phyloP scores from a whole-genome alignment of 2,329 filamentous ascomycete species.

The Periconia sp. region DNA sequence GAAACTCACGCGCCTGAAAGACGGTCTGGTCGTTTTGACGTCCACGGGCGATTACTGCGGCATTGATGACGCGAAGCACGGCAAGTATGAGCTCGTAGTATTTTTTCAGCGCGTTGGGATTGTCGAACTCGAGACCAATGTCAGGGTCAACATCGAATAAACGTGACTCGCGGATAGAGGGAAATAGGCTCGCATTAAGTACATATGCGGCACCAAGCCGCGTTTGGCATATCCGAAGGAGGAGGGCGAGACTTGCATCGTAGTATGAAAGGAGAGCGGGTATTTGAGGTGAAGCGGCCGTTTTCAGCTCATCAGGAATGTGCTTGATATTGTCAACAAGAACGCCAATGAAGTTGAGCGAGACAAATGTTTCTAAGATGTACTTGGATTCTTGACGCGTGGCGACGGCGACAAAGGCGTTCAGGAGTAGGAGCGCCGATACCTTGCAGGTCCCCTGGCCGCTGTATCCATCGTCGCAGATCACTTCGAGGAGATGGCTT shows the following conservation, averaged over 20 bases:
- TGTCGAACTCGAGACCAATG: conserved; percentile 77
- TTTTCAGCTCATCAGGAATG: conserved; percentile 70
- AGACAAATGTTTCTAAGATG: conserved; percentile 79
- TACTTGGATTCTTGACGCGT: conserved; percentile 73
- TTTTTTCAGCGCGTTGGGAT: conserved; percentile 72
- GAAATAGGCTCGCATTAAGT: conserved; percentile 88
- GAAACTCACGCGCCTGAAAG: conserved; percentile 77
- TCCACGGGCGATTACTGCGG: conserved; percentile 80
- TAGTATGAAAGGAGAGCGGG: conserved; percentile 64
- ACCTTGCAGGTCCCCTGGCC: conserved; percentile 83
- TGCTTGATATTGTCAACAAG: conserved; percentile 85
- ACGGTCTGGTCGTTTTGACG: conserved; percentile 76
- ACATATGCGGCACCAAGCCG: conserved; percentile 83
- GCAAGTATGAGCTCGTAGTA: conserved; percentile 86
- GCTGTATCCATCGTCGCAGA: conserved; percentile 92
- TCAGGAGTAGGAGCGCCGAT: conserved; percentile 83
- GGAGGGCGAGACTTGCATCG: conserved; percentile 78
- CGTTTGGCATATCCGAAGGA: conserved; percentile 84
- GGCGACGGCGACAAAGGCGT: conserved; percentile 75
- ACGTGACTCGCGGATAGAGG: conserved; percentile 78
- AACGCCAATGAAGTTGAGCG: conserved; percentile 89
- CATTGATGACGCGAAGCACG: conserved; percentile 80
- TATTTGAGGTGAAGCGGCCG: conserved; percentile 54
- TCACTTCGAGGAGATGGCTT: conserved; percentile 79
- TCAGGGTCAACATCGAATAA: conserved; percentile 92